These are phyloP conservation scores for thale cress (Arabidopsis thaliana) DNA, from an alignment of 345 rosid genomes.

Conservation along the genomic window TAIR10.1 NC_003076.8:5810501-5811000, in stretches of 20 bases:
- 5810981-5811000: slow-evolving; percentile 31
- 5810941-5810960: slow-evolving; percentile 23
- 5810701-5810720: slow-evolving; percentile 49
- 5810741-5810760: background rate
- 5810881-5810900: background rate
- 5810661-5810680: slow-evolving; percentile 89
- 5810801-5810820: slow-evolving; percentile 18
- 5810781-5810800: slow-evolving; percentile 14
- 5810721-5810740: slow-evolving; percentile 43
- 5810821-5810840: slow-evolving; percentile 29
- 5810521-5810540: slow-evolving; percentile 91
- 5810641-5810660: slow-evolving; percentile 82
- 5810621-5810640: slow-evolving; percentile 94
- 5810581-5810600: slow-evolving; percentile 85
- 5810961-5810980: slow-evolving; percentile 38
- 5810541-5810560: slow-evolving; percentile 88
- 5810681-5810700: slow-evolving; percentile 67
- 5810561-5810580: slow-evolving; percentile 97
- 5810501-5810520: slow-evolving; percentile 97
- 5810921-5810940: slow-evolving; percentile 23
- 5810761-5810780: slow-evolving; percentile 18
- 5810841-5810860: slow-evolving; percentile 28
- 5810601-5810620: slow-evolving; percentile 91
- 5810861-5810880: slow-evolving; percentile 26
- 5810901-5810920: slow-evolving; percentile 15